Evolutionary conservation across 2,329 filamentous ascomycete genomes (phyloP).

Genomic region (Fusarium paranaense): DNA sequence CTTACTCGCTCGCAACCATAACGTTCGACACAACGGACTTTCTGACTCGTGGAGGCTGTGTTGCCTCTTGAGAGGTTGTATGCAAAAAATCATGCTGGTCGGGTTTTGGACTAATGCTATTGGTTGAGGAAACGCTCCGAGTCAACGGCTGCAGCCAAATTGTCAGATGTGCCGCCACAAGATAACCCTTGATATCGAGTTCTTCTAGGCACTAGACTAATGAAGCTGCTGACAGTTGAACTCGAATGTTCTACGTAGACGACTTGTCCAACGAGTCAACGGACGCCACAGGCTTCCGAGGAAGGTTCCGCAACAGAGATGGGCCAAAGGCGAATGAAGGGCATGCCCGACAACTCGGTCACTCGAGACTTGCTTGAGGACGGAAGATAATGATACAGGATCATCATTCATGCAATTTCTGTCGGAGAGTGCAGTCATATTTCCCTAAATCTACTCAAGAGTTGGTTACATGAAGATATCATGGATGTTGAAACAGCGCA

Average conservation of each 20-base stretch:
- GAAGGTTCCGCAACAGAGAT: neutral
- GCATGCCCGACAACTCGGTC: neutral
- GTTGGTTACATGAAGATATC: neutral
- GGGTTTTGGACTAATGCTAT: neutral
- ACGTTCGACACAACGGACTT: neutral
- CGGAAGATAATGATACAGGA: neutral
- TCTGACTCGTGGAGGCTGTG: constrained; percentile 27
- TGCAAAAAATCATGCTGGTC: neutral
- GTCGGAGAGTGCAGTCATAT: neutral
- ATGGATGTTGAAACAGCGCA: too few species aligned
- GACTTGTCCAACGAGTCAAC: neutral
- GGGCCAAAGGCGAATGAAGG: neutral
- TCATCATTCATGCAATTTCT: neutral
- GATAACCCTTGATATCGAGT: neutral
- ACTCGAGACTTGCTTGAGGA: neutral
- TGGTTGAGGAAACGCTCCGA: neutral
- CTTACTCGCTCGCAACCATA: constrained; percentile 35
- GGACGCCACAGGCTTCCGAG: neutral
- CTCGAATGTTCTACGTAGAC: neutral
- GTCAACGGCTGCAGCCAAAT: neutral
- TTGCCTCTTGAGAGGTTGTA: neutral
- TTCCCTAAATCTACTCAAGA: neutral
- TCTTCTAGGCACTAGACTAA: neutral
- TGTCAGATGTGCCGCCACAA: neutral
- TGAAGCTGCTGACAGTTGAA: neutral